Conservation (phyloP, 2,329 filamentous ascomycete species). For the Botrytis fabae region DNA sequence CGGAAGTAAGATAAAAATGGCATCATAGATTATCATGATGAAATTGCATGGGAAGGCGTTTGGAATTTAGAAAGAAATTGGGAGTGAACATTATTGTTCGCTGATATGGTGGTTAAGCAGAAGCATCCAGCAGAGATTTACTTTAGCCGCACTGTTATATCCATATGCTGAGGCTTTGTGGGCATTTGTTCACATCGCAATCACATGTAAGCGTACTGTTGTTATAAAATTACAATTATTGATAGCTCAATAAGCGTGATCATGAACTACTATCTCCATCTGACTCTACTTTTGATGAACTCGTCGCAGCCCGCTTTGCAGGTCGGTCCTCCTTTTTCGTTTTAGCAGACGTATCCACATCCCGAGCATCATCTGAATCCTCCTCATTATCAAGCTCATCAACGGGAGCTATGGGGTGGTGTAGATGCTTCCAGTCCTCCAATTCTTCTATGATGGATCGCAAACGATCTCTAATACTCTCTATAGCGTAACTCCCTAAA, state of each 20-base stretch:
- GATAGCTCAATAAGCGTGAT: background rate
- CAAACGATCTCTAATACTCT: conserved; percentile 88
- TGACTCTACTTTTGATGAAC: background rate
- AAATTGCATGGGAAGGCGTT: conserved; percentile 25
- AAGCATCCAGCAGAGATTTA: background rate
- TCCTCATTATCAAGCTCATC: conserved; percentile 40
- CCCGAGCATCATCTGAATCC: conserved; percentile 21
- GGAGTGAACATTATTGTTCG: background rate
- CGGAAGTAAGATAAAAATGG: conserved; percentile 42
- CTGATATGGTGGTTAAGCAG: background rate
- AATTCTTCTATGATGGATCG: conserved; percentile 92
- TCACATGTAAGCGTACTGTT: background rate
- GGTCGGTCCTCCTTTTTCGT: conserved; percentile 3
- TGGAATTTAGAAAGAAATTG: conserved; percentile 5
- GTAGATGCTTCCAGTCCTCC: conserved; percentile 88
- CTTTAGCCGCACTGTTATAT: background rate
- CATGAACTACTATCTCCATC: background rate
- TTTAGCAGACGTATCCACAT: background rate
- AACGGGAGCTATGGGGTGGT: conserved; percentile 56
- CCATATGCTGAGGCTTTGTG: background rate
- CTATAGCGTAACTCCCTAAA: conserved; percentile 91
- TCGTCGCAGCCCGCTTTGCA: background rate
- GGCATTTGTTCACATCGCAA: background rate
- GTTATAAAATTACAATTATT: conserved; percentile 5
- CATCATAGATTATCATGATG: background rate